Base-by-base conservation (phyloP, 2,329 filamentous ascomycete genomes). In the Lanzia echinophila region DNA sequence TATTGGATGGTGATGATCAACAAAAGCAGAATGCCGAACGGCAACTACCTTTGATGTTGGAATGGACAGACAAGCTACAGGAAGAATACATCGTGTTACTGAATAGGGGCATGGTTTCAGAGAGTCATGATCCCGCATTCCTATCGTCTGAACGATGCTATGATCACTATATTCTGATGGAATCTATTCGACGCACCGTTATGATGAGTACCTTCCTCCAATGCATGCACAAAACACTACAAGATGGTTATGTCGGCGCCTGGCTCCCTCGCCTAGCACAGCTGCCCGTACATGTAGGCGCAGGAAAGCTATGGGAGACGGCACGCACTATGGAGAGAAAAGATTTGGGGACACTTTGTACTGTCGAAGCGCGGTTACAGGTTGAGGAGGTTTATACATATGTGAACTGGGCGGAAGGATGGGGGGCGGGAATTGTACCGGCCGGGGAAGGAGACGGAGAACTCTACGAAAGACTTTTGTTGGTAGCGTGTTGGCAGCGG, bases 161-260 rank as follows among this genome's bases (percentile, higher is more conserved):
- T 12, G 22, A 36, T 13, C 22, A 19, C 13, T 71, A 69, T 68
- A 54, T 70, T 6, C 39, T 70, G n/a, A 52, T 63, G 8, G 69
- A 70, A 56, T 68, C 66, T 41, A 62, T 67, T 20, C 58, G 69
- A 17, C 63, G 69, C 1, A 63, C 65, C 1, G 41, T 60, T 6
- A 57, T 62, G 47, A 53, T 60, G 13, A 58, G 60, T 11, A 39
- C 60, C 12, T 15, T 65, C 4, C 11, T 65, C 3, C 49, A 57
- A 24, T 51, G 54, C n/a, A 15, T 61, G 6, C 61, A 58, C 34
- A 32, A 44, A 8, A 41, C 34, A 5, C 33, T 53, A 8, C 56
- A 58, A 44, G 38, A 57, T 46, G 60, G 62, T 4, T 52, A 50
- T 36, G 56, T 55, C n/a, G 47, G 56, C 1, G 32, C 41, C 1